A percentile compares a stretch with the other conserved stretches of the same genome.
These are phyloP conservation scores for Yamadazyma pseudoaaseri DNA, from an alignment of 1,139 yeast genomes.

Conservation along the genomic window DNA sequence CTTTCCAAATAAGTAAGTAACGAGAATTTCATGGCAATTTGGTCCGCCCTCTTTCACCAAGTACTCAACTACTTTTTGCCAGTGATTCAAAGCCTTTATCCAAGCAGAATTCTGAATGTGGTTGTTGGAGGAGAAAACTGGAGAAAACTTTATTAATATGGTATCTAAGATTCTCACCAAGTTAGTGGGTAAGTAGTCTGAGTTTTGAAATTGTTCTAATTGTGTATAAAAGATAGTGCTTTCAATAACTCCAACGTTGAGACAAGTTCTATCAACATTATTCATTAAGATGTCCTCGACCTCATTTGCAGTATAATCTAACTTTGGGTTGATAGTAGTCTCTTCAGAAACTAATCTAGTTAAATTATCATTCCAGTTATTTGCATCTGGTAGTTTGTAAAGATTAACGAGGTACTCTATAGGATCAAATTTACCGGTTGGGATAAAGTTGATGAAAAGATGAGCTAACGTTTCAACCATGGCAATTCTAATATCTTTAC, in stretches of 20 bases:
- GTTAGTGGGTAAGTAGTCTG: slow-evolving; percentile 34
- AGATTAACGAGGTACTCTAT: slow-evolving; percentile 32
- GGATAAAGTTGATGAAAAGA: slow-evolving; percentile 36
- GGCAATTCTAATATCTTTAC: slow-evolving; percentile 39
- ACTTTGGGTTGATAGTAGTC: slow-evolving; percentile 4
- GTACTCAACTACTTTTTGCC: slow-evolving; percentile 31
- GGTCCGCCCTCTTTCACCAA: slow-evolving; percentile 41
- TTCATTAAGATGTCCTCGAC: slow-evolving; percentile 11
- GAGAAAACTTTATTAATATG: slow-evolving; percentile 29
- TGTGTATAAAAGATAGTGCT: slow-evolving; percentile 38
- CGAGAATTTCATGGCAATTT: slow-evolving; percentile 37
- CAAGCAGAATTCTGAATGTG: slow-evolving; percentile 38
- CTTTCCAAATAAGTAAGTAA: slow-evolving; percentile 30
- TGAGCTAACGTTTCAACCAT: slow-evolving; percentile 37
- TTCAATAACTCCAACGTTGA: slow-evolving; percentile 35
- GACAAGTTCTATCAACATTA: slow-evolving; percentile 21
- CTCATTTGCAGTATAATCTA: slow-evolving; percentile 8
- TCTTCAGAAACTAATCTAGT: slow-evolving; percentile 12
- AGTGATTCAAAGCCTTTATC: slow-evolving; percentile 31
- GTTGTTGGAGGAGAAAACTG: slow-evolving; percentile 15
- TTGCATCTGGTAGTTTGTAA: slow-evolving; percentile 30
- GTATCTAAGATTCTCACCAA: slow-evolving; percentile 29
- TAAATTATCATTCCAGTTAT: slow-evolving; percentile 25
- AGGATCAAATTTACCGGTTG: slow-evolving; percentile 39
- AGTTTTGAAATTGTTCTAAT: slow-evolving; percentile 42